Percentiles rank a stretch among this genome's conserved stretches.
Evolutionary conservation across 2,329 filamentous ascomycete genomes (phyloP).

Genomic region (Anthostomella pinea): DNA sequence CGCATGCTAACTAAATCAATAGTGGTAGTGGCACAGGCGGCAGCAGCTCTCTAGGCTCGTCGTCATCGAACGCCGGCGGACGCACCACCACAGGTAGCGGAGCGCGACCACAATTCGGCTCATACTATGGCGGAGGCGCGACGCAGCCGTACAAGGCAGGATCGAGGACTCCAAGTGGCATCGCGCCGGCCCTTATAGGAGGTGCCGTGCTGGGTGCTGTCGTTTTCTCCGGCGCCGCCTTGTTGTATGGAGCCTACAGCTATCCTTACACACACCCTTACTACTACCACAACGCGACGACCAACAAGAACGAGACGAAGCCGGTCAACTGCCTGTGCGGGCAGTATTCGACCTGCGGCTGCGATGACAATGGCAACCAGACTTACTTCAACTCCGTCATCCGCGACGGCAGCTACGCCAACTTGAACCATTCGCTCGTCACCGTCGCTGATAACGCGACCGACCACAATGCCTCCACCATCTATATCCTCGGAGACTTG

Average conservation of each 20-base stretch:
- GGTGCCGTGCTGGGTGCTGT: constrained; percentile 51
- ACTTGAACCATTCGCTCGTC: constrained; percentile 60
- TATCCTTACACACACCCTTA: constrained; percentile 52
- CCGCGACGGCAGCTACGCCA: constrained; percentile 59
- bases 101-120: constrained; percentile 53
- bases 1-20: too few relatives aligned
- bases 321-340: constrained; percentile 62
- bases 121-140: constrained; percentile 66
- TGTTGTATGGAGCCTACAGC: constrained; percentile 49
- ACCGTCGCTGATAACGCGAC: constrained; percentile 61
- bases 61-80: constrained; percentile 45
- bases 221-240: constrained; percentile 59
- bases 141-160: constrained; percentile 59
- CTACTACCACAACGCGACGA: constrained; percentile 49
- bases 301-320: constrained; percentile 54
- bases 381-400: constrained; percentile 61
- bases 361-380: constrained; percentile 62
- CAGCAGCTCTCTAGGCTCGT: constrained; percentile 28
- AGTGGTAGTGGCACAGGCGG: constrained; percentile 19
- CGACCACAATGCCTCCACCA: constrained; percentile 41
- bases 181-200: constrained; percentile 50
- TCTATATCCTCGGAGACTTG: constrained; percentile 74
- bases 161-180: constrained; percentile 44
- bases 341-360: constrained; percentile 49
- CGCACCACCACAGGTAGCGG: constrained; percentile 58